Percentiles rank a stretch among this genome's conserved stretches.
Conservation (phyloP, 2,329 filamentous ascomycete genomes). For the Apiospora aurea region DNA sequence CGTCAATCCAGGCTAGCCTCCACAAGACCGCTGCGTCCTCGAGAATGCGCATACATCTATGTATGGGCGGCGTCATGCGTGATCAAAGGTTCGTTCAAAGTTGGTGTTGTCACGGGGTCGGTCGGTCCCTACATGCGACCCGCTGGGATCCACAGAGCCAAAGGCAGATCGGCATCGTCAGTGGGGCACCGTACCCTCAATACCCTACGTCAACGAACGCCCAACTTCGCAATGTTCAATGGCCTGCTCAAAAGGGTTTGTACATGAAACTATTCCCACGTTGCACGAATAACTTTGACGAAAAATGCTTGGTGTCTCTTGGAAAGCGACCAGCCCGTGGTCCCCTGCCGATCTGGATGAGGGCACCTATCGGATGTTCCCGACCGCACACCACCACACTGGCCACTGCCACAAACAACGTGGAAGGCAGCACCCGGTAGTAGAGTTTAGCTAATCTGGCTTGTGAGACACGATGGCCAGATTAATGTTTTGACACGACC, state of each 20-base stretch:
- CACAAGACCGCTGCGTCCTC: background rate
- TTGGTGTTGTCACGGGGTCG: background rate
- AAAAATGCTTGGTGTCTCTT: background rate
- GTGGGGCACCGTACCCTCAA: background rate
- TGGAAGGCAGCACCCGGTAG: constrained; percentile 4
- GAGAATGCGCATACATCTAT: no score
- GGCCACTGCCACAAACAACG: background rate
- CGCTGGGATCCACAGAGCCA: background rate
- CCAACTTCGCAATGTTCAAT: background rate
- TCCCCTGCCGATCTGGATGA: background rate
- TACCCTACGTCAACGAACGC: background rate
- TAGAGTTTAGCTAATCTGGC: constrained; percentile 14
- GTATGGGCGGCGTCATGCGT: background rate
- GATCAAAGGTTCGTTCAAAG: background rate
- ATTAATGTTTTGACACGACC: constrained; percentile 15
- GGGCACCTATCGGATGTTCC: constrained; percentile 19
- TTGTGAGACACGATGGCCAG: constrained; percentile 3
- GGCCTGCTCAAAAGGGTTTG: background rate
- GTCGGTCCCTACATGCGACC: background rate
- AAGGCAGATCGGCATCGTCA: background rate
- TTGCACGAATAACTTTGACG: background rate
- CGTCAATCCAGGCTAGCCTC: background rate
- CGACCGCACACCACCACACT: background rate
- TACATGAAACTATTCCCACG: background rate
- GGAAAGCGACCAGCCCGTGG: background rate